A percentile compares a stretch with the other conserved stretches of the same genome.
Evolutionary conservation across 73 alveolate species (phyloP).

Genomic region (Paramecium tetraurelia): DNA sequence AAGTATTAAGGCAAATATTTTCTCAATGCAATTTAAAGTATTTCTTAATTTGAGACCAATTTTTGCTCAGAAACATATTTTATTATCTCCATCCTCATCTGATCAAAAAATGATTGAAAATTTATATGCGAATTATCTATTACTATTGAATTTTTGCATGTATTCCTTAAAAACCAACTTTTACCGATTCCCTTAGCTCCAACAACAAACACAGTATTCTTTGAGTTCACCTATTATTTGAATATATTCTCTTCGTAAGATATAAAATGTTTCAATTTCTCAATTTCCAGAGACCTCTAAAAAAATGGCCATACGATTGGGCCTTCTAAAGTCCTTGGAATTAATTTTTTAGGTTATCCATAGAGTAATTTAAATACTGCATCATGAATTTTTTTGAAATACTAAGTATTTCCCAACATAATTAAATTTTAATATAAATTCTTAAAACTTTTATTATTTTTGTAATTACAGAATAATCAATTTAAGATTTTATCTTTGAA

Average conservation of each 20-base stretch:
- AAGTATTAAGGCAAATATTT: not conserved
- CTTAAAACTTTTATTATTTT: not conserved
- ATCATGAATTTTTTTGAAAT: not conserved
- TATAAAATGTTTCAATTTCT: not conserved
- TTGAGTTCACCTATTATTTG: not conserved
- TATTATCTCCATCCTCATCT: not conserved
- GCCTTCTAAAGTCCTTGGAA: not conserved
- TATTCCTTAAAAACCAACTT: conserved; percentile 19
- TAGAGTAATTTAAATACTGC: not conserved
- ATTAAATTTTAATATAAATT: not conserved
- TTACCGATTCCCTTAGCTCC: not conserved
- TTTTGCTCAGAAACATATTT: not conserved
- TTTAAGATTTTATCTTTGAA: not conserved
- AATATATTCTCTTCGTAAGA: not conserved
- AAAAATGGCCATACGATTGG: conserved; percentile 15
- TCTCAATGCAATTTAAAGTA: not conserved
- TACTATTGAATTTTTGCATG: not conserved
- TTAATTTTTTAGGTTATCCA: not conserved
- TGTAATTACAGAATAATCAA: not conserved
- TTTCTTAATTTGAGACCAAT: not conserved
- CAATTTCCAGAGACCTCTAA: not conserved
- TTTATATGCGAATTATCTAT: not conserved
- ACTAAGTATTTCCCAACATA: not conserved
- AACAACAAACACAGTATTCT: conserved; percentile 11
- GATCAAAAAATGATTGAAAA: not conserved